Percentiles rank a stretch among this genome's conserved stretches.
Evolutionary conservation across 2,329 filamentous ascomycete species (phyloP).

Genomic region (Trichoderma hamatum): DNA sequence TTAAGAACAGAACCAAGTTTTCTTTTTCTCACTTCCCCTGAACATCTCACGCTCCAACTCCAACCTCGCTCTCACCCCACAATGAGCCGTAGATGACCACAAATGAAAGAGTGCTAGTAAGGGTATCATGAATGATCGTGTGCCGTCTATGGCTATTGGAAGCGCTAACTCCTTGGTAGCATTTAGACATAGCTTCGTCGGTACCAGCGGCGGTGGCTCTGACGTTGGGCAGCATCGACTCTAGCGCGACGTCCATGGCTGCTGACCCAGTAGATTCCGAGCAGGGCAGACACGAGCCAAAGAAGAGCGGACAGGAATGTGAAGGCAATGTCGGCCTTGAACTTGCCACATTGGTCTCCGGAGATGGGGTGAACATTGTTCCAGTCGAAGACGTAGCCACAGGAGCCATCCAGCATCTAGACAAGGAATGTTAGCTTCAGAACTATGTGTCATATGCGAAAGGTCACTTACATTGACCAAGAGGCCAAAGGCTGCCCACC

Average conservation of each 20-base stretch:
- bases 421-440: background rate
- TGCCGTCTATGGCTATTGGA: background rate
- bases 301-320: conserved; percentile 70
- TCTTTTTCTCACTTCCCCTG: background rate
- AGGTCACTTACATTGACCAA: conserved; percentile 59
- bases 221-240: conserved; percentile 37
- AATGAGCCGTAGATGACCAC: background rate
- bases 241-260: conserved; percentile 43
- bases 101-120: background rate
- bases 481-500: conserved; percentile 71
- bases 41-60: background rate
- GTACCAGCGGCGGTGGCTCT: conserved; percentile 48
- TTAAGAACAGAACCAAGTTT: background rate
- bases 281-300: conserved; percentile 67
- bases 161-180: background rate
- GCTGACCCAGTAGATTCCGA: conserved; percentile 60
- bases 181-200: conserved; percentile 48
- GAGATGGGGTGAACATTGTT: conserved; percentile 51
- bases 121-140: conserved; percentile 13
- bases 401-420: conserved; percentile 50
- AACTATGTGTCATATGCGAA: background rate
- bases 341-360: conserved; percentile 62
- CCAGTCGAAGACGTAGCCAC: conserved; percentile 65
- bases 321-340: conserved; percentile 73
- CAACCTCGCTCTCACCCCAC: background rate